A percentile compares a stretch with the other conserved stretches of the same genome.
phyloP scores from a whole-genome alignment of 2,329 filamentous ascomycete species.

The Westerdykella ornata region DNA sequence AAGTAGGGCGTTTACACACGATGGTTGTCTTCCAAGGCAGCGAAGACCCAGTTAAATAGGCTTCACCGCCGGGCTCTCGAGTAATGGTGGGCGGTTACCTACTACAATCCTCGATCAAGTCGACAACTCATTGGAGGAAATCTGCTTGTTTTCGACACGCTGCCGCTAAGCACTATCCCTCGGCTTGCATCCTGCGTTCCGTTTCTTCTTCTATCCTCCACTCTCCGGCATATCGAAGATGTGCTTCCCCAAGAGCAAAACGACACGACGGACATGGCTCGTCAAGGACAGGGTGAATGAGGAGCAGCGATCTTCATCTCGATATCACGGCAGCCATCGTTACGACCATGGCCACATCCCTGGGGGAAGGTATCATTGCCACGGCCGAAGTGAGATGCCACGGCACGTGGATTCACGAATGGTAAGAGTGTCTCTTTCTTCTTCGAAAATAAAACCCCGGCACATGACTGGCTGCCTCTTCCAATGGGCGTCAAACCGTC shows the following conservation, averaged over 20 bases:
- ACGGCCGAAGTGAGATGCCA: neutral
- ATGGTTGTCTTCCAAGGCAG: too few relatives aligned
- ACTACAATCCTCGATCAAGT: too few relatives aligned
- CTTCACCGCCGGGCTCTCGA: too few relatives aligned
- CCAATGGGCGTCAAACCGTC: neutral
- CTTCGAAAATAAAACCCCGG: neutral
- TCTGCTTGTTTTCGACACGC: too few relatives aligned
- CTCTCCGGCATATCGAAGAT: neutral
- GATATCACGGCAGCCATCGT: neutral
- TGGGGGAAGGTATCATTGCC: neutral
- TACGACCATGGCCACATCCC: neutral
- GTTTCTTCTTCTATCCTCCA: too few relatives aligned
- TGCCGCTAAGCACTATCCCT: too few relatives aligned
- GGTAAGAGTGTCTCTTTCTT: neutral
- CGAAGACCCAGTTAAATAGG: too few relatives aligned
- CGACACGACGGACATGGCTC: neutral
- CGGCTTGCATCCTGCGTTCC: too few relatives aligned
- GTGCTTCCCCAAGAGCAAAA: neutral
- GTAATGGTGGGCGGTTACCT: too few relatives aligned
- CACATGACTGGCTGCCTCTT: neutral
- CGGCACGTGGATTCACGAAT: neutral
- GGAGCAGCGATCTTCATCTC: neutral
- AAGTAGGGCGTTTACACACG: too few relatives aligned
- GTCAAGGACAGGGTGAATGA: neutral
- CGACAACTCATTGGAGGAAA: too few relatives aligned